These are phyloP conservation scores for Clonostachys byssicola DNA, from an alignment of 2,329 filamentous ascomycete species.

Conservation along the genomic window DNA sequence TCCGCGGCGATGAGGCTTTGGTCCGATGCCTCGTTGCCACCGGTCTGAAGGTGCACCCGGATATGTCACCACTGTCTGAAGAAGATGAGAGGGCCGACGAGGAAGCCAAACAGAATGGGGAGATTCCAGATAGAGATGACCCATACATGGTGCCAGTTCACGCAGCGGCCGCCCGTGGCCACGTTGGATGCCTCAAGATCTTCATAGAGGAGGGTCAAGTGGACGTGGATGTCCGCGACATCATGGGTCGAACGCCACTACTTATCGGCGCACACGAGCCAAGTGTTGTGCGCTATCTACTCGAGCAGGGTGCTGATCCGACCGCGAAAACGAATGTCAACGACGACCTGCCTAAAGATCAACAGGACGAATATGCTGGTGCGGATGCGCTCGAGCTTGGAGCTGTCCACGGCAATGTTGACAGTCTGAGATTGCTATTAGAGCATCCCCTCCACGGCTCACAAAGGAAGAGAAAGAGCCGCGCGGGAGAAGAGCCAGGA, in stretches of 20 bases:
- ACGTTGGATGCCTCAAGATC: conserved; percentile 2
- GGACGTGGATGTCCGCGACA: not conserved
- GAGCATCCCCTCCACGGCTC: not conserved
- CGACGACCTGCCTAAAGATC: not conserved
- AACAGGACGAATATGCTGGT: not conserved
- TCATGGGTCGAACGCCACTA: not conserved
- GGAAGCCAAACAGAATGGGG: not conserved
- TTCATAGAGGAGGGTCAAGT: conserved; percentile 1
- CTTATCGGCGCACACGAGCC: not conserved
- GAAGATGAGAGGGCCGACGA: conserved; percentile 1
- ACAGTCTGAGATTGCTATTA: not conserved
- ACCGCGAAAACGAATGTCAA: not conserved
- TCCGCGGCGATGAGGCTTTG: conserved; percentile 1
- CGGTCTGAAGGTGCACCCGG: not conserved
- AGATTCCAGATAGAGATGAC: conserved; percentile 1
- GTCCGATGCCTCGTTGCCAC: conserved; percentile 1
- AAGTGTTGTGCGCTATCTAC: conserved; percentile 1
- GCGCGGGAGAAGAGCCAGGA: not conserved
- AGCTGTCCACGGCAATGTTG: not conserved
- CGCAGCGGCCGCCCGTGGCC: not conserved
- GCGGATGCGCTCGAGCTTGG: not conserved
- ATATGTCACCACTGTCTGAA: not conserved
- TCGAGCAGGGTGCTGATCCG: conserved; percentile 2
- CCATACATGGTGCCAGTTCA: not conserved
- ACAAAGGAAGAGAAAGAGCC: too few species aligned